Evolutionary conservation across 371 early-diverging fungal genomes (phyloP).

Genomic region (Mortierella sp.): DNA sequence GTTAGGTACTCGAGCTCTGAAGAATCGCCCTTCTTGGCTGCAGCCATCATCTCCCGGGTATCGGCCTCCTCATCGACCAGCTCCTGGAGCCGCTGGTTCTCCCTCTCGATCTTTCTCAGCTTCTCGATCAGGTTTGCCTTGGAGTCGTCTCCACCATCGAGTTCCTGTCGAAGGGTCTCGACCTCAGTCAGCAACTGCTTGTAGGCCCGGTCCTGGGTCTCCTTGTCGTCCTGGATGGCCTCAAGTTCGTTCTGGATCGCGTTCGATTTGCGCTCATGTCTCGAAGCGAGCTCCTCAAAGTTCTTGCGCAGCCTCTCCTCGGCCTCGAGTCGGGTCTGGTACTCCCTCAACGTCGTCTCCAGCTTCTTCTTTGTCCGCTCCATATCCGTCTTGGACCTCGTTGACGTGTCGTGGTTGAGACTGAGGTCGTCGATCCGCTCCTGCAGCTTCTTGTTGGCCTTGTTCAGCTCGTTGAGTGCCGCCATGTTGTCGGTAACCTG

Average conservation of each 20-base stretch:
- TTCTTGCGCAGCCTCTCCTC: conserved; percentile 75
- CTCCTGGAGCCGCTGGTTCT: conserved; percentile 72
- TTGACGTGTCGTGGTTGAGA: conserved; percentile 67
- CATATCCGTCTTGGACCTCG: conserved; percentile 75
- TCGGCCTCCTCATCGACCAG: conserved; percentile 74
- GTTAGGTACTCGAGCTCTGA: conserved; percentile 68
- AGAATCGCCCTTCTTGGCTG: conserved; percentile 55
- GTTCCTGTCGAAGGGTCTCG: conserved; percentile 67
- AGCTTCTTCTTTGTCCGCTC: conserved; percentile 75
- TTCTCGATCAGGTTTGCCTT: conserved; percentile 67
- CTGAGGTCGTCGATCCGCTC: conserved; percentile 71
- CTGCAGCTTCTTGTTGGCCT: conserved; percentile 74
- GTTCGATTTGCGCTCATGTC: conserved; percentile 85
- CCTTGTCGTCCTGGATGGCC: conserved; percentile 71
- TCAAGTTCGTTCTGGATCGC: conserved; percentile 77
- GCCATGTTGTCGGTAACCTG: conserved; percentile 75
- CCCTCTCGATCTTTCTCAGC: conserved; percentile 72
- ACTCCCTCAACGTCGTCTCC: conserved; percentile 68
- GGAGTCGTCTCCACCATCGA: conserved; percentile 70
- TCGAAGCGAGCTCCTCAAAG: conserved; percentile 79
- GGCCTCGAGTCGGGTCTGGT: conserved; percentile 75
- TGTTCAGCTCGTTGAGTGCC: conserved; percentile 67
- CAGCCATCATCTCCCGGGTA: conserved; percentile 65
- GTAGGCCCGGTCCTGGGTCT: conserved; percentile 68
- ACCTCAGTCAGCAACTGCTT: conserved; percentile 75